Conservation (phyloP, 2,329 filamentous ascomycete genomes). For the Elsinoe perseae region DNA sequence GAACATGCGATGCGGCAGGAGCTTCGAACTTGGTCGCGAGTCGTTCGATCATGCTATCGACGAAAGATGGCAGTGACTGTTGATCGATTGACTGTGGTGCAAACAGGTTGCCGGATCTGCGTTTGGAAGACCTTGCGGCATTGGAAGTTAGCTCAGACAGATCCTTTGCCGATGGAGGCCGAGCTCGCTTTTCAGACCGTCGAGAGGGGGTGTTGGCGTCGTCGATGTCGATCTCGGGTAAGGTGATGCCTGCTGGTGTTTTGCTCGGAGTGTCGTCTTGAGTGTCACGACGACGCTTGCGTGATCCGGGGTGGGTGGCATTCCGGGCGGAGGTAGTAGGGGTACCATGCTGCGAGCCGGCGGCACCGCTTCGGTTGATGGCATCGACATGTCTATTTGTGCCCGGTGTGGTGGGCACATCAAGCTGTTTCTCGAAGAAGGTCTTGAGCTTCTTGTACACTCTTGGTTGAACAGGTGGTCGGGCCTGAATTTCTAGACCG, state of each 20-base stretch:
- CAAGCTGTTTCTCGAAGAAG: conserved; percentile 67
- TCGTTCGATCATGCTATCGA: conserved; percentile 42
- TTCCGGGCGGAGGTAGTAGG: conserved; percentile 17
- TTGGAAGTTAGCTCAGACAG: not conserved
- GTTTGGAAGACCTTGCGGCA: not conserved
- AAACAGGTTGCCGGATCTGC: not conserved
- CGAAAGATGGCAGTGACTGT: not conserved
- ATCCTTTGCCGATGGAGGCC: not conserved
- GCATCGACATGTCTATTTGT: conserved; percentile 26
- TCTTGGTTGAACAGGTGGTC: conserved; percentile 68
- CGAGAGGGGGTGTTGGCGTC: conserved; percentile 6
- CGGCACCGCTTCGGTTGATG: conserved; percentile 6
- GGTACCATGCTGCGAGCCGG: not conserved
- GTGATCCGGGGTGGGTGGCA: conserved; percentile 24
- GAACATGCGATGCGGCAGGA: conserved; percentile 15
- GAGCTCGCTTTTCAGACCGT: conserved; percentile 10
- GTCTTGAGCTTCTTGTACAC: conserved; percentile 77
- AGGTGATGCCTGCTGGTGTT: not conserved
- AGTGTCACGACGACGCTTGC: not conserved
- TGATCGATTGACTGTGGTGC: not conserved
- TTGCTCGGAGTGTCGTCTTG: conserved; percentile 3
- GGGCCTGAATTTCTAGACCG: conserved; percentile 68
- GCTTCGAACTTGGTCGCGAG: conserved; percentile 30
- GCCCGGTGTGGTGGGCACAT: conserved; percentile 31
- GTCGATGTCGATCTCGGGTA: not conserved